A percentile compares a stretch with the other conserved stretches of the same genome.
Conservation (phyloP, 768 basidiomycete genomes). For the Leucogyrophana mollusca region DNA sequence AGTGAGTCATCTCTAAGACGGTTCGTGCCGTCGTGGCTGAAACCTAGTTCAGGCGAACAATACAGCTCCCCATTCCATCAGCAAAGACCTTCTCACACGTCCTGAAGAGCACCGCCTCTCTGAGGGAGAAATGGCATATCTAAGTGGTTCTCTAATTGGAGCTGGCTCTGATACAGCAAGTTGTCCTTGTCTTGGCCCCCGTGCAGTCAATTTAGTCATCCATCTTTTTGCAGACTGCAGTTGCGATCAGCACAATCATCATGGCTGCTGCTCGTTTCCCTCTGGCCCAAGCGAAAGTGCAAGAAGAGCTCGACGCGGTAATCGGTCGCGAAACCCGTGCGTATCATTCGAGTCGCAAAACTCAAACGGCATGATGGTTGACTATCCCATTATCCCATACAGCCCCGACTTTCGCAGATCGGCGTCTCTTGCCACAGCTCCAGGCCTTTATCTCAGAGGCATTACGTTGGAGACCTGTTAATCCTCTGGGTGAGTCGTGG, state of each 20-base stretch:
- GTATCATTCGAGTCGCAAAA: too few species aligned
- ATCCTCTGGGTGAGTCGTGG: slow-evolving; percentile 23
- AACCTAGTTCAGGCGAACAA: slow-evolving; percentile 8
- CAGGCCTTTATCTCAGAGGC: slow-evolving; percentile 38
- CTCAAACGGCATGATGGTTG: not conserved
- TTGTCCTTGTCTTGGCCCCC: not conserved
- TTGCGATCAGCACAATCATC: slow-evolving; percentile 25
- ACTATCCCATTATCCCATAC: not conserved
- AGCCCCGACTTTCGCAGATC: slow-evolving; percentile 40
- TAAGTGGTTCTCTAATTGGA: slow-evolving; percentile 61
- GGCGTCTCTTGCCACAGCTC: slow-evolving; percentile 29
- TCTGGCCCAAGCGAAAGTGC: slow-evolving; percentile 30
- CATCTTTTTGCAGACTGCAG: slow-evolving; percentile 19
- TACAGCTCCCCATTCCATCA: slow-evolving; percentile 36
- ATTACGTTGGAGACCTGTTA: slow-evolving; percentile 38
- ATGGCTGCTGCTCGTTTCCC: slow-evolving; percentile 39
- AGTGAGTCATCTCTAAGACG: slow-evolving; percentile 26
- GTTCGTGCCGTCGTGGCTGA: not conserved
- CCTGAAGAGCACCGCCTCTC: slow-evolving; percentile 48
- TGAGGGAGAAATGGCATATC: slow-evolving; percentile 53
- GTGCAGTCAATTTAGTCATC: not conserved
- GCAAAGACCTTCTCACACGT: slow-evolving; percentile 50
- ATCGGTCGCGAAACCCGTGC: slow-evolving; percentile 33
- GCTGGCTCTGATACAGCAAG: slow-evolving; percentile 57
- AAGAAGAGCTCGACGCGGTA: slow-evolving; percentile 35